These are phyloP conservation scores for Albizia julibrissin DNA, from an alignment of 306 rosid species.

Conservation along the genomic window DNA sequence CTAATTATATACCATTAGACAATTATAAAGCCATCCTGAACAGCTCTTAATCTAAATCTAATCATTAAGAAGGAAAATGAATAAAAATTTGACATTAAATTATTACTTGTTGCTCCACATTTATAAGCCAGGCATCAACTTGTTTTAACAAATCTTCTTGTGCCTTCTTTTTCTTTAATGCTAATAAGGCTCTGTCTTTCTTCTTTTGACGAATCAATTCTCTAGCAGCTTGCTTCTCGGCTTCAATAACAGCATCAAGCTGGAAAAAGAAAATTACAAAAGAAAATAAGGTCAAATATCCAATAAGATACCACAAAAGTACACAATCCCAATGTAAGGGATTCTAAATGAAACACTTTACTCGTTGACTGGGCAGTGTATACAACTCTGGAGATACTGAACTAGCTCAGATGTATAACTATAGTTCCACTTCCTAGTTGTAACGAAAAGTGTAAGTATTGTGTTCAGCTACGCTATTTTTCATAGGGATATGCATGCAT, in stretches of 20 bases:
- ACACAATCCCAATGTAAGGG: background rate
- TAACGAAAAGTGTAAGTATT: constrained; percentile 18
- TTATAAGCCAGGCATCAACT: constrained; percentile 91
- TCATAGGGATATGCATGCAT: background rate
- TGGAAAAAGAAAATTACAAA: constrained; percentile 34
- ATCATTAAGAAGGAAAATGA: constrained; percentile 2
- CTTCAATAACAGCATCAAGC: constrained; percentile 97
- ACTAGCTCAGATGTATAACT: constrained; percentile 7
- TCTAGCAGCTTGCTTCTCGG: constrained; percentile 92
- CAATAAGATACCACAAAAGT: background rate
- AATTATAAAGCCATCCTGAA: constrained; percentile 27
- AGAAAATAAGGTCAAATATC: constrained; percentile 11
- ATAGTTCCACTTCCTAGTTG: background rate
- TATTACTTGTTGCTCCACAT: constrained; percentile 94
- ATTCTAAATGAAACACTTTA: constrained; percentile 7
- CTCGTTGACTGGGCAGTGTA: background rate
- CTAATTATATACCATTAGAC: constrained; percentile 5
- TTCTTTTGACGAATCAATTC: constrained; percentile 88
- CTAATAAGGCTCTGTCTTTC: constrained; percentile 90
- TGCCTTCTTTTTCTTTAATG: constrained; percentile 82
- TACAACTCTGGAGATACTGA: constrained; percentile 5
- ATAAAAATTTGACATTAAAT: background rate
- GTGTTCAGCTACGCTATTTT: background rate
- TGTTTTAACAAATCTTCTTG: constrained; percentile 96
- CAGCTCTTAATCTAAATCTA: background rate